These are phyloP conservation scores for Multifurca ochricompacta DNA, from an alignment of 768 basidiomycete species.

Conservation along the genomic window DNA sequence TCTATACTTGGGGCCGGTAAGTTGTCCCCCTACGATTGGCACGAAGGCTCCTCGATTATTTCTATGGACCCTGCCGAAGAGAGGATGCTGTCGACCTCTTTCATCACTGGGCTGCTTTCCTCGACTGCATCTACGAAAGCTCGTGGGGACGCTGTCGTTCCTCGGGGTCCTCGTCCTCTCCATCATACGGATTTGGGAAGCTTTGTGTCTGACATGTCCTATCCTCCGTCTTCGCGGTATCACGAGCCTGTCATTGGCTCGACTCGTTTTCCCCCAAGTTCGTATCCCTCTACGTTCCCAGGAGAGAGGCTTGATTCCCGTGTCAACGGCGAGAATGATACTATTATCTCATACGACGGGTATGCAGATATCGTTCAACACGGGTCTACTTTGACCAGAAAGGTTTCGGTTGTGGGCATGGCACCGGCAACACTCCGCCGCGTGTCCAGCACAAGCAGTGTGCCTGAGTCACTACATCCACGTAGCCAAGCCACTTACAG, in stretches of 20 bases:
- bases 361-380: background rate
- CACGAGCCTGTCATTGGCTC: constrained; percentile 20
- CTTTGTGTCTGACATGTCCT: constrained; percentile 48
- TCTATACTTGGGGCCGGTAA: background rate
- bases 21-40: constrained; percentile 44
- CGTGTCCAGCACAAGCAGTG: constrained; percentile 8
- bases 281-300: background rate
- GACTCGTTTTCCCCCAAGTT: constrained; percentile 10
- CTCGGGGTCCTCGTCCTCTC: constrained; percentile 28
- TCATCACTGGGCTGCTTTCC: constrained; percentile 49
- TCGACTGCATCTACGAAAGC: constrained; percentile 16
- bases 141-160: constrained; percentile 11
- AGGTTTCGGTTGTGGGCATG: constrained; percentile 29
- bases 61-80: constrained; percentile 50
- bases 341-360: constrained; percentile 10
- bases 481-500: constrained; percentile 5
- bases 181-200: constrained; percentile 4
- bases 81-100: constrained; percentile 49
- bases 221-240: constrained; percentile 29
- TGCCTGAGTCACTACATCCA: background rate
- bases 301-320: background rate
- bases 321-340: constrained; percentile 4
- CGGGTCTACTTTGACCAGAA: constrained; percentile 22
- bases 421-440: constrained; percentile 29
- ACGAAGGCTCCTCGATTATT: constrained; percentile 53